phyloP scores from a whole-genome alignment of 2,329 filamentous ascomycete genomes.

The Phyllosticta capitalensis region DNA sequence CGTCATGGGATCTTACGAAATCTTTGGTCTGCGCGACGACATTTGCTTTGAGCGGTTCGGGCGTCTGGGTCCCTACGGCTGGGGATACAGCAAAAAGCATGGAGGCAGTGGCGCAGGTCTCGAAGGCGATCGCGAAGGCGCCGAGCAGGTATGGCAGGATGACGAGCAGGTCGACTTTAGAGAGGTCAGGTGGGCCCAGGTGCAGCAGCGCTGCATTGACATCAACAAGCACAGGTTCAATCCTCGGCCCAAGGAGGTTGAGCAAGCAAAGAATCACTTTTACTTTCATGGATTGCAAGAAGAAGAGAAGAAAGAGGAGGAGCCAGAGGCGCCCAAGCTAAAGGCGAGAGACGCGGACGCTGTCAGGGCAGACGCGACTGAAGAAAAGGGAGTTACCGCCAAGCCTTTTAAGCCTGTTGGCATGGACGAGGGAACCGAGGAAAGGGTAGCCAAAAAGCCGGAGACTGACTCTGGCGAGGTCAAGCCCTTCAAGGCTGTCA shows the following conservation, averaged over 20 bases:
- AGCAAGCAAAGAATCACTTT: constrained; percentile 22
- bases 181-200: constrained; percentile 67
- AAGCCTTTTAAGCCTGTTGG: not conserved
- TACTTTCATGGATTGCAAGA: constrained; percentile 30
- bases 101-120: constrained; percentile 81
- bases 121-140: constrained; percentile 71
- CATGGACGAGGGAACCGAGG: not conserved
- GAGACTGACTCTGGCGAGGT: constrained; percentile 15
- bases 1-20: constrained; percentile 75
- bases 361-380: not conserved
- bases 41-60: constrained; percentile 92
- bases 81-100: constrained; percentile 68
- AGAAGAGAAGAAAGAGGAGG: constrained; percentile 19
- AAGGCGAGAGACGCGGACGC: constrained; percentile 2
- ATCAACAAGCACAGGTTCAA: constrained; percentile 63
- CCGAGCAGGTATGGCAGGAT: constrained; percentile 68
- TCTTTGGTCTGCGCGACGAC: constrained; percentile 69
- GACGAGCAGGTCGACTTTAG: constrained; percentile 66
- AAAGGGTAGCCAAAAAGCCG: constrained; percentile 3
- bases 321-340: constrained; percentile 11
- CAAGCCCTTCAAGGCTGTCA: constrained; percentile 12
- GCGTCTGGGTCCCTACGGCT: constrained; percentile 77
- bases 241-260: constrained; percentile 20
- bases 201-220: constrained; percentile 62
- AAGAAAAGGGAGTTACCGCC: not conserved